Percentiles rank a stretch among this genome's conserved stretches.
Conservation (phyloP, 768 basidiomycete genomes). For the Naganishia kalamii region DNA sequence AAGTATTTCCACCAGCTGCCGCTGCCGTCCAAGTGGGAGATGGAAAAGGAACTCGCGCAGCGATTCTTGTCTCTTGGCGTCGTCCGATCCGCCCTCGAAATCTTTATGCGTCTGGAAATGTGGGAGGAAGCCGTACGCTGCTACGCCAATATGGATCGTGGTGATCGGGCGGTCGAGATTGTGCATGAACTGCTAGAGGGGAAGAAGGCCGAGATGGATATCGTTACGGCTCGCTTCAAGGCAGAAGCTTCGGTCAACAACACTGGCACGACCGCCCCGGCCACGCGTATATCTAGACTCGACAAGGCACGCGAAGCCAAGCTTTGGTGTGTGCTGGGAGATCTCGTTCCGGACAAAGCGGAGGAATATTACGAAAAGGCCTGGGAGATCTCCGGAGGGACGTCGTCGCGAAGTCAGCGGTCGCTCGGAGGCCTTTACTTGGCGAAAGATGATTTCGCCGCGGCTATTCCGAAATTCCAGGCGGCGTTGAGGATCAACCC, state of each 20-base stretch:
- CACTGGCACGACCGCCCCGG: neutral
- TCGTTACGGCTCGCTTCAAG: slow-evolving; percentile 50
- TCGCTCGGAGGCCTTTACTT: slow-evolving; percentile 82
- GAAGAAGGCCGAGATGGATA: slow-evolving; percentile 73
- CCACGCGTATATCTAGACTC: slow-evolving; percentile 42
- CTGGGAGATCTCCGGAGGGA: slow-evolving; percentile 72
- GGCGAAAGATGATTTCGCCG: slow-evolving; percentile 57
- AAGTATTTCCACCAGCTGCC: slow-evolving; percentile 71
- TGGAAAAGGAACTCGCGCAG: slow-evolving; percentile 81
- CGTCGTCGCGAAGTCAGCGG: slow-evolving; percentile 84
- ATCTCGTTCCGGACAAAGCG: slow-evolving; percentile 60
- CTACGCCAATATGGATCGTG: slow-evolving; percentile 71
- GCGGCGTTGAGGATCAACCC: slow-evolving; percentile 83
- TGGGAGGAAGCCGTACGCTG: slow-evolving; percentile 96
- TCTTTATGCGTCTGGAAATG: slow-evolving; percentile 92
- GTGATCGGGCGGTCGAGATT: slow-evolving; percentile 69
- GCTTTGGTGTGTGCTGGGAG: slow-evolving; percentile 89
- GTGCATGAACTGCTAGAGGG: slow-evolving; percentile 82
- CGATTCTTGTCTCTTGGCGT: slow-evolving; percentile 81
- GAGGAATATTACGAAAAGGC: slow-evolving; percentile 70
- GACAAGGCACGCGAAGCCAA: slow-evolving; percentile 76
- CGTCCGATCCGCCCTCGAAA: slow-evolving; percentile 79
- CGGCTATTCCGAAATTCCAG: slow-evolving; percentile 62
- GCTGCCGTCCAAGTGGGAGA: slow-evolving; percentile 84
- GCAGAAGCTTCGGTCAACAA: slow-evolving; percentile 26